Percentiles rank a stretch among this genome's conserved stretches.
Conservation (phyloP, 345 rosid genomes). For the Litchi chinensis region DNA sequence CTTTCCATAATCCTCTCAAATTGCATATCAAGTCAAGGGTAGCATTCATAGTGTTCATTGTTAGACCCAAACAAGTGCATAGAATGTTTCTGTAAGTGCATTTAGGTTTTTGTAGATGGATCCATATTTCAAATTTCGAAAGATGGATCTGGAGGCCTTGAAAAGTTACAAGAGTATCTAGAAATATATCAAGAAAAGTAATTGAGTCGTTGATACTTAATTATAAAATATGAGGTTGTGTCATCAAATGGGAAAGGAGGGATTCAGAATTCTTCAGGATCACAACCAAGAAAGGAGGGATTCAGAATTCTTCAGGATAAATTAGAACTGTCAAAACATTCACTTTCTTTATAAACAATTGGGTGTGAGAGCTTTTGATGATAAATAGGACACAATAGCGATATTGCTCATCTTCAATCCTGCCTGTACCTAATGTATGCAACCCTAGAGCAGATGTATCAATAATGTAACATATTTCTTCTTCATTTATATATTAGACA, state of each 20-base stretch:
- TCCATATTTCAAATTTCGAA: background rate
- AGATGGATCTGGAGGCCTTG: background rate
- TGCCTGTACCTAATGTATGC: background rate
- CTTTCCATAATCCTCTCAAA: background rate
- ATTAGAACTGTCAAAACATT: background rate
- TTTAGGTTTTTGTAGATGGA: no score
- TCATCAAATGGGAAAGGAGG: background rate
- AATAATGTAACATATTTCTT: conserved; percentile 1
- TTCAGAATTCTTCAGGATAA: background rate
- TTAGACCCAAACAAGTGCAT: background rate
- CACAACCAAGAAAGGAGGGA: no score
- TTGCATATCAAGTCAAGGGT: background rate
- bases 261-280: background rate
- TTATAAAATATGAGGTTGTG: background rate
- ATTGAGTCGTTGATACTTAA: background rate
- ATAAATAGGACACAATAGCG: background rate
- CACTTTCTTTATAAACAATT: background rate
- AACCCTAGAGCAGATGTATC: background rate
- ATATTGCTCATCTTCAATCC: background rate
- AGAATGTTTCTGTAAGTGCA: background rate
- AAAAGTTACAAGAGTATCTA: background rate
- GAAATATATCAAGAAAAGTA: background rate
- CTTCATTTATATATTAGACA: background rate
- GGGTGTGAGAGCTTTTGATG: background rate
- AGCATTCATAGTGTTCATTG: no score